Evolutionary conservation across 1,284 basidiomycete species (phyloP).

Genomic region (Leucocoprinus gongylophorus): DNA sequence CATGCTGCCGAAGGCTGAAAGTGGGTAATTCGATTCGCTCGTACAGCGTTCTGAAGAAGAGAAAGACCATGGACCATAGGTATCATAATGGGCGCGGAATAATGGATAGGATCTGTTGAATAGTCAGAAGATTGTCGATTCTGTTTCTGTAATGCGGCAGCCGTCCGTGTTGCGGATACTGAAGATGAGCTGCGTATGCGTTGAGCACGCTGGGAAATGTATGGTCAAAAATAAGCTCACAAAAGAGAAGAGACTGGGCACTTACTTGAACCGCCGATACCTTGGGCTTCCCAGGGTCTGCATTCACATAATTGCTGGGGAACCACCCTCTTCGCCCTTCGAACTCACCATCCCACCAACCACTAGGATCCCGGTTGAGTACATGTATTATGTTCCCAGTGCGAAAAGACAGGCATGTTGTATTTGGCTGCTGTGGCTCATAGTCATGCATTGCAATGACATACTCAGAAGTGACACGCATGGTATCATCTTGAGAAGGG

Average conservation of each 20-base stretch:
- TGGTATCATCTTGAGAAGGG: constrained; percentile 38
- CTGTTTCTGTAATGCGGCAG: constrained; percentile 30
- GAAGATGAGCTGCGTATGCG: constrained; percentile 30
- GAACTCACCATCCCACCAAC: constrained; percentile 99
- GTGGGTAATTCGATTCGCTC: constrained; percentile 68
- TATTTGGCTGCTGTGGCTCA: constrained; percentile 58
- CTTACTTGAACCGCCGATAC: constrained; percentile 36
- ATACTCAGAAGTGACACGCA: constrained; percentile 47
- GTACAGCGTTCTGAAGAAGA: constrained; percentile 80
- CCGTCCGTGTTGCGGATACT: constrained; percentile 44
- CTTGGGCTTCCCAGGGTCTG: constrained; percentile 45
- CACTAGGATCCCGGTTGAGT: constrained; percentile 78
- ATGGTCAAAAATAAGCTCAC: not conserved
- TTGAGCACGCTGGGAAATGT: constrained; percentile 1
- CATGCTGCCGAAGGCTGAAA: constrained; percentile 81
- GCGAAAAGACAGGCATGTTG: constrained; percentile 82
- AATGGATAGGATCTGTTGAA: constrained; percentile 7
- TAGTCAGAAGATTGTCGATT: constrained; percentile 39
- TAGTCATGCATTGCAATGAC: constrained; percentile 90
- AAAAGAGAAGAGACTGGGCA: not conserved
- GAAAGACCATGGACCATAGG: constrained; percentile 81
- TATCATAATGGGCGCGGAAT: constrained; percentile 53
- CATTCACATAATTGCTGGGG: constrained; percentile 85
- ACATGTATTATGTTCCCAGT: constrained; percentile 91
- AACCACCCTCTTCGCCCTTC: constrained; percentile 93